Evolutionary conservation across 371 early-diverging fungal species (phyloP), one percentile per base, ranked within the genome.

Genomic region (Mucor racemosus): DNA sequence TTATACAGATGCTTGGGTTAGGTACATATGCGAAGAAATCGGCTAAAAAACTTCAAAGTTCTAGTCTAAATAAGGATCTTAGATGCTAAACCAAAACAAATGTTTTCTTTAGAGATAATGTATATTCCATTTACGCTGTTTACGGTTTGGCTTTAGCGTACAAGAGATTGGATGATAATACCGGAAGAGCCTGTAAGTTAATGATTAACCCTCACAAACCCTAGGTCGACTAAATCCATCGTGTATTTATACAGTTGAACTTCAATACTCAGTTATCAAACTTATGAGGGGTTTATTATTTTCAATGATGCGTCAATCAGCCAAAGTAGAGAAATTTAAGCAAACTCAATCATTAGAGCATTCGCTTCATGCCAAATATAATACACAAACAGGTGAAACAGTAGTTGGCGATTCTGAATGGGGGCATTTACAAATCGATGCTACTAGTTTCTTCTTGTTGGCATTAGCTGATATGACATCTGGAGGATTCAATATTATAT

Each of bases 1-100:
- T 76, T 94, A 96, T 67, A 84, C 91, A 1, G 95, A 96, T 80
- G 96, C 95, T 35, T 95, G 95, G 96, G 94, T 94, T 55, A 84
- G 93, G 92, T 9, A 42, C 9, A 41, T 19, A 40, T 26, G 42
- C 14, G 11, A 9, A 14, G 17, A 44, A 44, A 17, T 0, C 7
- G 44, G 7, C 44, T 44, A 44, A 50, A 50, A 10, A 21, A 11
- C 11, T 5, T 26, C 3, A 17, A 8, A n/a, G 33, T 21, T 41
- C 21, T 42, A 7, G 34, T 46, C 31, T 34, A 44, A 54, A 34
- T 31, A 8, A 17, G 8, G 38, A 26, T 7, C 13, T 21, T 50
- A 4, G 17, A 44, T 42, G 44, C 44, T 44, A 60, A 34, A 66
- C 15, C 17, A 80, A 38, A 17, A 9, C 17, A 7, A 58, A 41